These are phyloP conservation scores for Pseudogymnoascus pannorum DNA, from an alignment of 2,329 filamentous ascomycete genomes.

Conservation along the genomic window DNA sequence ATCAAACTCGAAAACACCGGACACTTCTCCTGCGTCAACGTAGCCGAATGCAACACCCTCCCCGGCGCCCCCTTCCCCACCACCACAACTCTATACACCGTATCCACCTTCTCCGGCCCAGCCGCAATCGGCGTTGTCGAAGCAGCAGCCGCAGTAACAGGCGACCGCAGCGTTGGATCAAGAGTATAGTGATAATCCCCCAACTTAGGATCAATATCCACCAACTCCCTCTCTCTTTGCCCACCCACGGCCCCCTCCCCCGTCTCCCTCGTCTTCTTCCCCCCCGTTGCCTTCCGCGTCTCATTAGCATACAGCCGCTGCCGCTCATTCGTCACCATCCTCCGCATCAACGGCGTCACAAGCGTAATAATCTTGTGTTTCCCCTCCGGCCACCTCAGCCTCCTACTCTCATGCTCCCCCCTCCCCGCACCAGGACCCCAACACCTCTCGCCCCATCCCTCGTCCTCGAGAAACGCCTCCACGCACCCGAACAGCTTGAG, in stretches of 20 bases:
- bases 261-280: background rate
- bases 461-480: slow-evolving; percentile 24
- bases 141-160: background rate
- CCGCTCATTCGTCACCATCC: slow-evolving; percentile 30
- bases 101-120: background rate
- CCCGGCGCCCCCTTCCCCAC: slow-evolving; percentile 16
- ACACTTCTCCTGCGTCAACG: slow-evolving; percentile 17
- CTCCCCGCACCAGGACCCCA: slow-evolving; percentile 19
- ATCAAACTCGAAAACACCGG: slow-evolving; percentile 22
- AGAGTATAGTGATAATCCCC: slow-evolving; percentile 11
- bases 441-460: slow-evolving; percentile 26
- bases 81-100: slow-evolving; percentile 24
- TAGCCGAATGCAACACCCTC: slow-evolving; percentile 18
- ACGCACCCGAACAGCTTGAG: slow-evolving; percentile 25
- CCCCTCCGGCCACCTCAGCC: slow-evolving; percentile 25
- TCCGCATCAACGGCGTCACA: slow-evolving; percentile 26
- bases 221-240: background rate
- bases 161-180: background rate
- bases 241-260: background rate
- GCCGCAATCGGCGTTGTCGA: background rate
- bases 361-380: slow-evolving; percentile 23
- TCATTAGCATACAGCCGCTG: slow-evolving; percentile 26
- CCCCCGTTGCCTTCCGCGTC: slow-evolving; percentile 17
- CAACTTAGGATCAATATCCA: slow-evolving; percentile 13
- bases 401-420: slow-evolving; percentile 15